phyloP scores from a whole-genome alignment of 768 basidiomycete species.

The Termitomyces sp. region DNA sequence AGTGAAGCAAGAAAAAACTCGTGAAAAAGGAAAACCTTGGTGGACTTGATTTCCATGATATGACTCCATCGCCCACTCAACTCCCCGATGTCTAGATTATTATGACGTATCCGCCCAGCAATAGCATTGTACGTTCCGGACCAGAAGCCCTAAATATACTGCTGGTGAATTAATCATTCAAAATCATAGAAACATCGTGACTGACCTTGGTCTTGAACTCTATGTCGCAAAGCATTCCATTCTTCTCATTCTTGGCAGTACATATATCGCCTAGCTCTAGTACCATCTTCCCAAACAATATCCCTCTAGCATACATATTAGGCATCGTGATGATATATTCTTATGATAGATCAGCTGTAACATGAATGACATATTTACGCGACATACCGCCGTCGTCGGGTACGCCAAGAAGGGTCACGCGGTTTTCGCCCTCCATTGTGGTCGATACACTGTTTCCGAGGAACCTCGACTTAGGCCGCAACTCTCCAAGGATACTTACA shows the following conservation, averaged over 20 bases:
- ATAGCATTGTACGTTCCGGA: slow-evolving; percentile 95
- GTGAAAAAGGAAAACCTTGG: slow-evolving; percentile 44
- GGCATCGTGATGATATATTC: slow-evolving; percentile 95
- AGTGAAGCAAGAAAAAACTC: not conserved
- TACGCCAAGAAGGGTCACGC: slow-evolving; percentile 76
- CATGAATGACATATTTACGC: slow-evolving; percentile 2
- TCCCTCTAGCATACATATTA: slow-evolving; percentile 93
- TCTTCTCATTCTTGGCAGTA: slow-evolving; percentile 77
- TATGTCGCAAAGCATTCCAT: slow-evolving; percentile 72
- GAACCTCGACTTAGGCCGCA: slow-evolving; percentile 94
- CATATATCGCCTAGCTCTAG: slow-evolving; percentile 92
- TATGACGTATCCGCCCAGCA: slow-evolving; percentile 70
- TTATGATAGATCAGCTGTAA: slow-evolving; percentile 21
- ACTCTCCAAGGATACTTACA: slow-evolving; percentile 84
- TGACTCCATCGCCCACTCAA: slow-evolving; percentile 90
- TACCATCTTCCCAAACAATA: slow-evolving; percentile 92
- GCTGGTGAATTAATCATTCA: not conserved
- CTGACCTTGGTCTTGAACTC: slow-evolving; percentile 97
- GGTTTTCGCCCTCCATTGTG: slow-evolving; percentile 94
- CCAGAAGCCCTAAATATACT: slow-evolving; percentile 76
- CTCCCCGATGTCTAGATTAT: slow-evolving; percentile 72
- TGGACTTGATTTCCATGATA: slow-evolving; percentile 78
- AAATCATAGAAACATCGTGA: not conserved
- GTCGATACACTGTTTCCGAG: slow-evolving; percentile 96
- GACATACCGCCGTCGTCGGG: slow-evolving; percentile 83